Conservation (phyloP, 306 rosid species). For the Sechiopsis laciniata region DNA sequence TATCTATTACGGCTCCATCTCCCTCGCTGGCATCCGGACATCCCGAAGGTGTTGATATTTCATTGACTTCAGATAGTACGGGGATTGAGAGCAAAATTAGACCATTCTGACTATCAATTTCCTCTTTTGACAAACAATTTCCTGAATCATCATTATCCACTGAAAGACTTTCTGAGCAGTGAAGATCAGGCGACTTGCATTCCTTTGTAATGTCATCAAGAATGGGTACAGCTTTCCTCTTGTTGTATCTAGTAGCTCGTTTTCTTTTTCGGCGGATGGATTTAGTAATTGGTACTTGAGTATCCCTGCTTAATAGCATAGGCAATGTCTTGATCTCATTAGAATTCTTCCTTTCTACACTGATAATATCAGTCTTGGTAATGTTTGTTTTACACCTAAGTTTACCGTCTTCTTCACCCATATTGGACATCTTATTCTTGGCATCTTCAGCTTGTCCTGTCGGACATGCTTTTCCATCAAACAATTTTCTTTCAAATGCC, state of each 20-base stretch:
- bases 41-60: conserved; percentile 30
- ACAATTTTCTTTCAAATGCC: conserved; percentile 59
- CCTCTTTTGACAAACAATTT: conserved; percentile 29
- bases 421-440: conserved; percentile 32
- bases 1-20: conserved; percentile 30
- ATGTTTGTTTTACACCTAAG: conserved; percentile 22
- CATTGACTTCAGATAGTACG: conserved; percentile 25
- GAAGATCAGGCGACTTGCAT: conserved; percentile 32
- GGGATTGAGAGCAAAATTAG: conserved; percentile 27
- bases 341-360: conserved; percentile 27
- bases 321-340: conserved; percentile 32
- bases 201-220: conserved; percentile 29
- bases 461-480: conserved; percentile 16
- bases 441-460: conserved; percentile 42
- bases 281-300: conserved; percentile 25
- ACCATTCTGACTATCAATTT: conserved; percentile 42
- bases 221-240: conserved; percentile 26
- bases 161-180: conserved; percentile 28
- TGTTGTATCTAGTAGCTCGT: conserved; percentile 28
- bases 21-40: conserved; percentile 29
- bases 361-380: conserved; percentile 28
- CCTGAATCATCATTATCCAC: conserved; percentile 28
- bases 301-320: conserved; percentile 26
- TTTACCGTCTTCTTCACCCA: conserved; percentile 40
- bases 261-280: conserved; percentile 37